phyloP scores from a whole-genome alignment of 1,284 basidiomycete genomes.

The Lentinula novae-zelandiae region DNA sequence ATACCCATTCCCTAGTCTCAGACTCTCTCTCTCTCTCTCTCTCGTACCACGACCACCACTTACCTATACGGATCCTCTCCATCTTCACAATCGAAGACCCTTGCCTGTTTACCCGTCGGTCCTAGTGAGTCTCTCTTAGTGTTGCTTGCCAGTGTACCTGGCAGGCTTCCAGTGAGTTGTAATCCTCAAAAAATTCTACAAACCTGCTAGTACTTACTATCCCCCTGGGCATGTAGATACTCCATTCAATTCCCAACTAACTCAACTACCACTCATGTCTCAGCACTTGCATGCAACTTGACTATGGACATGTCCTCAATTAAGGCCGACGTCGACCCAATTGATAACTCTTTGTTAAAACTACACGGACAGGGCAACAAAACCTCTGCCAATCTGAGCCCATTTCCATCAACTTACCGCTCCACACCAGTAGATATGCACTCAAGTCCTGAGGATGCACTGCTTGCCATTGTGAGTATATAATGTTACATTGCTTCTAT shows the following conservation, averaged over 20 bases:
- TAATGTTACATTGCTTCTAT: background rate
- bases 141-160: too few species aligned
- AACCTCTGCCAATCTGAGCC: background rate
- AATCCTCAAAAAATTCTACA: background rate
- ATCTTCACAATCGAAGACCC: too few species aligned
- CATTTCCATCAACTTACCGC: background rate
- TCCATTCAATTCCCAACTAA: background rate
- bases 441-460: background rate
- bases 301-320: background rate
- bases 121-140: too few species aligned
- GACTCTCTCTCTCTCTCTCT: too few species aligned
- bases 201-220: background rate
- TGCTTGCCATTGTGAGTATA: background rate
- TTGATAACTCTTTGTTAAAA: background rate
- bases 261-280: background rate
- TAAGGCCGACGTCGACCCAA: background rate
- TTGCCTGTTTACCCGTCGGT: too few species aligned
- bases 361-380: background rate
- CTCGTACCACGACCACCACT: too few species aligned
- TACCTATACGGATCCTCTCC: too few species aligned
- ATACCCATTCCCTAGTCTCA: too few species aligned
- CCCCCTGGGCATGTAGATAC: background rate
- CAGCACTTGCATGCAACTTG: conserved; percentile 8
- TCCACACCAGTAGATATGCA: background rate
- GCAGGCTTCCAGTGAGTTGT: background rate